Conservation (phyloP, 768 basidiomycete species). For the Lentinula edodes region DNA sequence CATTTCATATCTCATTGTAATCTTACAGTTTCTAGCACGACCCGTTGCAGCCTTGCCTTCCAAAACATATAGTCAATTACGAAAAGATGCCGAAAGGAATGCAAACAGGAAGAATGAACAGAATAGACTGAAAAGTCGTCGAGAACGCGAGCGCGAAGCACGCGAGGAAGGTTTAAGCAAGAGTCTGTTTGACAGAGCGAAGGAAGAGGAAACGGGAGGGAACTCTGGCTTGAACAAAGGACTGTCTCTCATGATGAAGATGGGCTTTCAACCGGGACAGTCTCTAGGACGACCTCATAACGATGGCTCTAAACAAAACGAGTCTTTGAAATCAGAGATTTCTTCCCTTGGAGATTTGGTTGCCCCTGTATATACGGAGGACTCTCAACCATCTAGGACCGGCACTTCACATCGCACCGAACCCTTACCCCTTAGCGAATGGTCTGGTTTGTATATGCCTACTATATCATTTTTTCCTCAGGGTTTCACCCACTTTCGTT, state of each 20-base stretch:
- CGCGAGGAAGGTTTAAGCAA: conserved; percentile 73
- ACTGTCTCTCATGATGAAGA: conserved; percentile 87
- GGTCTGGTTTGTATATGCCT: conserved; percentile 55
- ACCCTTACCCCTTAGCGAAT: conserved; percentile 74
- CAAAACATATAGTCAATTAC: conserved; percentile 65
- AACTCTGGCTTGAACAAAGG: conserved; percentile 63
- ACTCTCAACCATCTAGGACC: background rate
- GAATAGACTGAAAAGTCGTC: conserved; percentile 57
- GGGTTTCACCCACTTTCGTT: conserved; percentile 6
- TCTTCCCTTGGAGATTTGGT: background rate
- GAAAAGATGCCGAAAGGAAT: conserved; percentile 57
- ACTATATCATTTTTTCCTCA: background rate
- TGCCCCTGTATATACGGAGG: background rate
- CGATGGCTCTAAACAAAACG: conserved; percentile 2
- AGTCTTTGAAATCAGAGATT: background rate
- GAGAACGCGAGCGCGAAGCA: conserved; percentile 68
- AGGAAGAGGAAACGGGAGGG: conserved; percentile 55
- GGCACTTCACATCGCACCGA: conserved; percentile 29
- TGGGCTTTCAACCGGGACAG: conserved; percentile 87
- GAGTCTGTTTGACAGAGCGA: conserved; percentile 75
- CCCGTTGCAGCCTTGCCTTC: conserved; percentile 24
- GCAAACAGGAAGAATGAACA: conserved; percentile 62
- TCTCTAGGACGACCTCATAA: conserved; percentile 51
- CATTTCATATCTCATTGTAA: background rate
- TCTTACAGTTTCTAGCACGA: conserved; percentile 46